Base-by-base conservation (phyloP, 495 filamentous ascomycete genomes). In the Schizothecium vesticola region DNA sequence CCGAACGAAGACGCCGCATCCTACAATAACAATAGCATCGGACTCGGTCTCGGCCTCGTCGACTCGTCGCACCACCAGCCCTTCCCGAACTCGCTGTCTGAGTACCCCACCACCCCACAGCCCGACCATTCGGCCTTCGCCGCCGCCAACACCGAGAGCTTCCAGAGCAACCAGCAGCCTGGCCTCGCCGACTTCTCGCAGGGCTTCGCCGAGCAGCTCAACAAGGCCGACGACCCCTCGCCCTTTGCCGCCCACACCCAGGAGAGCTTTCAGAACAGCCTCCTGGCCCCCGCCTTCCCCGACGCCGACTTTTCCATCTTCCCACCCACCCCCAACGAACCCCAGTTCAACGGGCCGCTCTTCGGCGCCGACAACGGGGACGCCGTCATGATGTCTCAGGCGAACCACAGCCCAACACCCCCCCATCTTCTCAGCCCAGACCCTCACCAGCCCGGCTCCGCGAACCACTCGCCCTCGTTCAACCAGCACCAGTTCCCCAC, bases 381-480 rank as follows among this genome's bases (percentile, higher is more conserved):
- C 62, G 85, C 91, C 79, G 88, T 86, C 77, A 88, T 89, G 74
- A 91, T 92, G 81, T 83, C 89, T 16, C 91, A 91, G 56, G 76
- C 81, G 43, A 80, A 81, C 63, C 79, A 82, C 74, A 80, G 85
- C 31, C 85, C 88, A 21, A 88, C 88, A 56, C 89, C 91, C 69
- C 87, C 92, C 63, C 87, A 90, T 73, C 81, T 93, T 63, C 84
- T 92, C 61, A 86, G 88, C 68, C 86, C 88, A 62, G 86, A 91
- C 36, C 75, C 80, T 31, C 81, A 85, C 72, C 80, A 73, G 76
- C 85, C 74, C 72, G 83, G 79, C 77, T 90, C 77, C 75, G 84
- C 77, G 73, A 88, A 84, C 70, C 80, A 85, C 70, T 86, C 81
- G 55, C 86, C 85, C 11, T 82, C 78, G 55, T 85, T 89, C 72